Evolutionary conservation across 805 yeast species (phyloP), one percentile per base, ranked within the genome.

Genomic region (Metschnikowia chrysomelidarum): DNA sequence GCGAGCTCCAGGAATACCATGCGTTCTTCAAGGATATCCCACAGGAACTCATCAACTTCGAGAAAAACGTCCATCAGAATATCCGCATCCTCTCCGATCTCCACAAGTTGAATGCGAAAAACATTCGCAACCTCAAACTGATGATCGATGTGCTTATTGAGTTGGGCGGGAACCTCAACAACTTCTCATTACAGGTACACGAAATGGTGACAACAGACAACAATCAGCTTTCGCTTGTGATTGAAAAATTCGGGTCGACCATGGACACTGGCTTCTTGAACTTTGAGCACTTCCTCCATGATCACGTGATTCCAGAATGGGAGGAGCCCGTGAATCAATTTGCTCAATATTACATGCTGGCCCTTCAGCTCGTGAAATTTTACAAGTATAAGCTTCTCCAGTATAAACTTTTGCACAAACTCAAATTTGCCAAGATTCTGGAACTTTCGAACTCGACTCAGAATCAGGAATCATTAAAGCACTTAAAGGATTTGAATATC

Each of bases 161-260:
- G 48, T 57, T 76, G 32, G 82, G 82, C 14, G 80, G 78, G 3
- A 72, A 73, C 46, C 64, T 75, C 46, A 76, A 76, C 51, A 72
- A 76, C 40, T 74, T 76, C 44, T 71, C 78, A 14, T 62, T 76
- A 21, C 67, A 57, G 64, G 66, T 60, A 13, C 65, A 63, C 27
- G 50, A 56, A 54, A 44, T 44, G 40, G 34, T 27, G 27, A 26
- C 30, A n/a, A 38, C 18, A 39, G 62, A 41, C 32, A 38, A 52
- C 13, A 55, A 57, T 29, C 48, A 51, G 34, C 50, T 64, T 9
- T 57, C 67, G 25, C 42, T 52, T 21, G 36, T 56, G 4, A 64
- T 75, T 24, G 82, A 76, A 49, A 62, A 61, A 33, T 72, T 75
- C 44, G 82, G 82, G 1, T 72, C 76, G 31, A 65, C 69, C 9